Conservation (phyloP, 208 protist species). For the Leishmania tropica region DNA sequence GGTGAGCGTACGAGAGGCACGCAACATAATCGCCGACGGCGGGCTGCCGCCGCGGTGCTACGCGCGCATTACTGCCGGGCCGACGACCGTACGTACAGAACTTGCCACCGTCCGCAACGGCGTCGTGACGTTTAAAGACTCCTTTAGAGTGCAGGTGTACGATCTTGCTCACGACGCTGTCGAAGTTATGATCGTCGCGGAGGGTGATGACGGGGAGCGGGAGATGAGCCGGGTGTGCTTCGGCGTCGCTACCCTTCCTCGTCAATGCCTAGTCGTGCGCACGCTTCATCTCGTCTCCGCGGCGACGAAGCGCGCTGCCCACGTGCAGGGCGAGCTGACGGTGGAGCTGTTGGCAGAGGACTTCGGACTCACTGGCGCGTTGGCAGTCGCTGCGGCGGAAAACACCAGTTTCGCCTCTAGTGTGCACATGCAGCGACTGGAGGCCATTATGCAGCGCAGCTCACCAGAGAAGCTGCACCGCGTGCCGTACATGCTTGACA, state of each 20-base stretch:
- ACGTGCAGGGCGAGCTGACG: constrained; percentile 41
- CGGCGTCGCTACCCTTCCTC: constrained; percentile 42
- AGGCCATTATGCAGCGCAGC: constrained; percentile 42
- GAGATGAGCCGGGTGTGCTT: constrained; percentile 68
- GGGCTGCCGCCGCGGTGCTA: constrained; percentile 27
- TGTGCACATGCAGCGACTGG: constrained; percentile 24
- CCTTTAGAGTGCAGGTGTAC: constrained; percentile 47
- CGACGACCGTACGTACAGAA: constrained; percentile 40
- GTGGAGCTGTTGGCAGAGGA: constrained; percentile 61
- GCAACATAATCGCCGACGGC: constrained; percentile 17
- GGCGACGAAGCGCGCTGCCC: constrained; percentile 46
- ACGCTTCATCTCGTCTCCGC: constrained; percentile 52
- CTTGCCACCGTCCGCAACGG: constrained; percentile 30
- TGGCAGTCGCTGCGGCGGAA: constrained; percentile 11
- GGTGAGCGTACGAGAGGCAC: constrained; percentile 39
- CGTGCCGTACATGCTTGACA: constrained; percentile 63
- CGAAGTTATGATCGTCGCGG: constrained; percentile 58
- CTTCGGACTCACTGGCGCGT: constrained; percentile 38
- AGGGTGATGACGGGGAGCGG: constrained; percentile 39
- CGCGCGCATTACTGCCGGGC: constrained; percentile 52
- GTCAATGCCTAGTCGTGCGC: constrained; percentile 24
- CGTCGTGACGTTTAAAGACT: constrained; percentile 41
- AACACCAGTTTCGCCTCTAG: constrained; percentile 11
- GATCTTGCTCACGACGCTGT: constrained; percentile 45
- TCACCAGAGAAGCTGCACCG: constrained; percentile 66